Base-by-base conservation (phyloP, 768 basidiomycete species). In the Mrakia frigida region DNA sequence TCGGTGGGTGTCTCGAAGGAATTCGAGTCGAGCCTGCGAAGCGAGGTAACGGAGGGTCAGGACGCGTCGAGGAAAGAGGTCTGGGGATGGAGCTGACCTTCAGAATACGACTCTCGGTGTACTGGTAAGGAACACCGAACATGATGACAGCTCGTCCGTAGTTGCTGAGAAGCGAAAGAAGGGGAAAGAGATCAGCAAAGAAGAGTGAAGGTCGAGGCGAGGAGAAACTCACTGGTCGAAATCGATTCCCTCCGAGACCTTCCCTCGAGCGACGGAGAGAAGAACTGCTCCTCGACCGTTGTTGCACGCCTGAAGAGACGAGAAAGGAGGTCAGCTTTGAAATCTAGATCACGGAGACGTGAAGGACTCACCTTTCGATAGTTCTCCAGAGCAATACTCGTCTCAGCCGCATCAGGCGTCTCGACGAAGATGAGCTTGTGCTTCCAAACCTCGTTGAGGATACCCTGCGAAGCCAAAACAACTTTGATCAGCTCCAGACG, bases 201-300 rank as follows among this genome's bases (percentile, higher is more conserved):
- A 9, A 33, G 18, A 10, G 23, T 6, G 10, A 13, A 18, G 35
- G 46, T 25, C 37, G n/a, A 35, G 56, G 63, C 46, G 59, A 61
- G 43, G 31, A 43, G 16, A 43, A 16, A 80, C 82, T 73, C 63
- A 83, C 83, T 99, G 97, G 82, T 99, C 97, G 81, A 99, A 99
- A 89, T 99, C 97, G 81, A 99, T 99, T n/a, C 97, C 97, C 84
- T 99, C 97, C 0, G 97, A 98, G 0, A 99, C 97, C 83, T 99
- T 99, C 4, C 97, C 97, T 86, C 97, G 90, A 39, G 97, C 97
- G 46, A 99, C 97, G 33, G 97, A 98, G 56, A 99, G 86, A 41
- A 99, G 86, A 39, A 98, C 94, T 28, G 97, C 97, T 2, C 97
- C 97, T 70, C 97, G 89, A 59, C 97, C 97, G 82, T 99, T 99